Conservation (phyloP, 495 filamentous ascomycete species). For the Daldinia grandis region DNA sequence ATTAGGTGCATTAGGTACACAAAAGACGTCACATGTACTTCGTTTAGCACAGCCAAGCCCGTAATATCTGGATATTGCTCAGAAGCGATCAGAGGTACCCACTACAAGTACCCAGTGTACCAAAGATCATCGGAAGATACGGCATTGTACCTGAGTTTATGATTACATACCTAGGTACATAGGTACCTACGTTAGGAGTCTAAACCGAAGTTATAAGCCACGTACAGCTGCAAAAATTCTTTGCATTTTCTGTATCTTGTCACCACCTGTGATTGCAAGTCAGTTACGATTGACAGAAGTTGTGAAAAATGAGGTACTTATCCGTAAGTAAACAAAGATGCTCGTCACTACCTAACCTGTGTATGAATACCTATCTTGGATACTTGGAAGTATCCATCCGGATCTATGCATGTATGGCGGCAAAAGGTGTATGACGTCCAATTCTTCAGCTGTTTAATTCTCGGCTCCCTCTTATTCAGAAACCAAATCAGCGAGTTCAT, state of each 20-base stretch:
- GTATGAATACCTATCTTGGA: no score
- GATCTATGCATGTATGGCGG: not conserved
- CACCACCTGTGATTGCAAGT: not conserved
- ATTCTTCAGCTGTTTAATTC: not conserved
- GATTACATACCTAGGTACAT: no score
- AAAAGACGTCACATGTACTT: constrained; percentile 31
- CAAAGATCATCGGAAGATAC: not conserved
- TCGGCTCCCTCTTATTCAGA: not conserved
- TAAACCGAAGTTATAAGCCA: not conserved
- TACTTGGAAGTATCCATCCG: not conserved
- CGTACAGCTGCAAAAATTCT: not conserved
- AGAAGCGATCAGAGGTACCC: not conserved
- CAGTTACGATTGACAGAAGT: not conserved
- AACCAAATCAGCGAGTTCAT: not conserved
- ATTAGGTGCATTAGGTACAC: not conserved
- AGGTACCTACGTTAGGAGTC: no score
- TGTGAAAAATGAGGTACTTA: no score
- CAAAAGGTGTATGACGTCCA: not conserved
- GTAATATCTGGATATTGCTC: not conserved
- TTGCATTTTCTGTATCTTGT: not conserved
- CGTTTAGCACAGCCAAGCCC: constrained; percentile 1
- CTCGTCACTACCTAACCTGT: no score
- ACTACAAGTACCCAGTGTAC: not conserved
- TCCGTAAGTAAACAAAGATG: no score
- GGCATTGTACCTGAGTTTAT: not conserved